Base-by-base conservation (phyloP, 108 stramenopile genomes). In the Bacterosira constricta region DNA sequence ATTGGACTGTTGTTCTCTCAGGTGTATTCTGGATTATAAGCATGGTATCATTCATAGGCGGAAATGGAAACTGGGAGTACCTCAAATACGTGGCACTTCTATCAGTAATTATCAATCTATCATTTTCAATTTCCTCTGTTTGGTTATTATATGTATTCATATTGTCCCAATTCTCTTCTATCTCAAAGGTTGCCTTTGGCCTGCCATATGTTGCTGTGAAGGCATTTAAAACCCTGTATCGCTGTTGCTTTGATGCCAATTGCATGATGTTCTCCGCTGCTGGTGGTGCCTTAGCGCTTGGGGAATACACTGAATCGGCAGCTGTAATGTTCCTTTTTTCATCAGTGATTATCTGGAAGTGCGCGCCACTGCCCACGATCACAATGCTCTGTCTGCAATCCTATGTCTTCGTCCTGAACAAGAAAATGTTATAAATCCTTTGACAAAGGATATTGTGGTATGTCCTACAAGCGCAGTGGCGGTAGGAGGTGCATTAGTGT, bases 401-500 rank as follows among this genome's bases (percentile, higher is more conserved):
- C 77, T 92, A 6, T 59, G 79, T 26, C 70, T 92, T 8, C 66
- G 75, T 31, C 94, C 94, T 0, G 90, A 95, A 25, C 49, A 56
- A 18, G 94, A 91, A 26, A 86, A 85, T 45, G 42, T 89, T 23
- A 80, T 85, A 21, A 77, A 90, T 59, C 86, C 87, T 4, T 34
- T 67, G 12, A 86, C 79, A 7, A 67, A 83, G 30, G 79, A 88
- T 56, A 37, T 86, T 12, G 63, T 85, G n/a, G 66, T 79, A 3
- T 69, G 92, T 26, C 82, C 90, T 7, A 87, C 87, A 1, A 63
- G 81, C 17, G 54, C 61, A 27, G 80, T 98, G 8, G 70, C 81
- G 7, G 83, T 85, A 1, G 97, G 97, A 34, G n/a, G n/a, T n/a
- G 80, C 90, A 8, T n/a, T 93, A n/a, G 86, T 97, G 17, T 83